These are phyloP conservation scores for Stachybotrys echinatus DNA, from an alignment of 2,329 filamentous ascomycete species.

Conservation along the genomic window DNA sequence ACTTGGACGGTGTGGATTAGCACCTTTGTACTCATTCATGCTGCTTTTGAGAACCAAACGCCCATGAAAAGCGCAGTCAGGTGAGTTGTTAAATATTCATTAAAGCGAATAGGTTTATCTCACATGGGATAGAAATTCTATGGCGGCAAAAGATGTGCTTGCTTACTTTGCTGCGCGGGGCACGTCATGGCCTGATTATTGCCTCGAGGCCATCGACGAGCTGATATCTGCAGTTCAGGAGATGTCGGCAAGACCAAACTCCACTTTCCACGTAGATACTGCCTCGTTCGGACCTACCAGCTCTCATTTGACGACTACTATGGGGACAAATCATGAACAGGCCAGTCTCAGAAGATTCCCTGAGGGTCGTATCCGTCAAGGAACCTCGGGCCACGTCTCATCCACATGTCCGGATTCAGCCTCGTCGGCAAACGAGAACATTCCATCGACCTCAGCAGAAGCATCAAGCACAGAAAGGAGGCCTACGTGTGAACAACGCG, in stretches of 20 bases:
- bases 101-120: not conserved
- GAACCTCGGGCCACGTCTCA: not conserved
- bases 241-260: slow-evolving; percentile 8
- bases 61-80: slow-evolving; percentile 29
- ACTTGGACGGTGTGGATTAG: slow-evolving; percentile 51
- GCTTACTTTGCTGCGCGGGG: slow-evolving; percentile 19
- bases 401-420: not conserved
- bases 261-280: not conserved
- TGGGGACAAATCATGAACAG: not conserved
- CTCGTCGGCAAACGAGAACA: not conserved
- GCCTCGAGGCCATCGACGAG: slow-evolving; percentile 23
- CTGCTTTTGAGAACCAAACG: slow-evolving; percentile 39
- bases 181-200: slow-evolving; percentile 28
- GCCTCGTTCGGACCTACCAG: not conserved
- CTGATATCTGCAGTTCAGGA: slow-evolving; percentile 21
- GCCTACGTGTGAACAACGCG: not conserved
- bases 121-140: slow-evolving; percentile 15
- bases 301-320: not conserved
- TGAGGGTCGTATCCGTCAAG: not conserved
- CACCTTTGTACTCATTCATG: slow-evolving; percentile 44
- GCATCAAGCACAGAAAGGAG: not conserved
- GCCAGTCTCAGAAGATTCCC: not conserved
- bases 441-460: not conserved
- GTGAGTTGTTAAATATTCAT: slow-evolving; percentile 15
- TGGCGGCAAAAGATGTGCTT: slow-evolving; percentile 20